Evolutionary conservation across 2,329 filamentous ascomycete species (phyloP).

Genomic region (Fonsecaea multimorphosa): DNA sequence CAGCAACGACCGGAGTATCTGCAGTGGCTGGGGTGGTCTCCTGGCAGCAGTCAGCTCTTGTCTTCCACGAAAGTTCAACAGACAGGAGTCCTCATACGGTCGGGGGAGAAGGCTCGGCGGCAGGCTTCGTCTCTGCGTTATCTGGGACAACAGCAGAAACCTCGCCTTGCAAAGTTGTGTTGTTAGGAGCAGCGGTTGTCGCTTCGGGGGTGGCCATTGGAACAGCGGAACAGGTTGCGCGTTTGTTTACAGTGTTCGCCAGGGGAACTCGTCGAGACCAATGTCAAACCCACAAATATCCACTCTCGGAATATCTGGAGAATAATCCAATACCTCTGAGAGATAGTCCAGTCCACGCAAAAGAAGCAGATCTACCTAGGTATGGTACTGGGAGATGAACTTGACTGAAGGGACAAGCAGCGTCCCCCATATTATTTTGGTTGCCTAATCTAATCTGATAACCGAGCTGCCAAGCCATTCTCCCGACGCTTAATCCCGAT

Average conservation of each 20-base stretch:
- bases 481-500: neutral
- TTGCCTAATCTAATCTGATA: constrained; percentile 3
- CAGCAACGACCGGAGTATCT: constrained; percentile 26
- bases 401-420: neutral
- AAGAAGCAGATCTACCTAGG: neutral
- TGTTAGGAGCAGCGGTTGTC: constrained; percentile 33
- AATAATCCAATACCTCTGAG: neutral
- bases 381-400: neutral
- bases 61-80: neutral
- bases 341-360: neutral
- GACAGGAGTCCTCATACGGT: neutral
- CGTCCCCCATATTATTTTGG: neutral
- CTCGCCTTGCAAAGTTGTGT: constrained; percentile 25
- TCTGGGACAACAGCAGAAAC: constrained; percentile 30
- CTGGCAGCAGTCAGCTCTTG: constrained; percentile 16
- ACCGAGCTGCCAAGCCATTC: neutral
- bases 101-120: constrained; percentile 5
- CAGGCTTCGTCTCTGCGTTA: constrained; percentile 2
- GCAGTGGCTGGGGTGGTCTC: constrained; percentile 16
- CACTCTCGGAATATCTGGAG: neutral
- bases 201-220: constrained; percentile 13
- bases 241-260: constrained; percentile 2
- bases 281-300: neutral
- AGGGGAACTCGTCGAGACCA: neutral
- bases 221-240: neutral